phyloP scores from a whole-genome alignment of 352 stramenopile species.

The Pythium pyrilobum region DNA sequence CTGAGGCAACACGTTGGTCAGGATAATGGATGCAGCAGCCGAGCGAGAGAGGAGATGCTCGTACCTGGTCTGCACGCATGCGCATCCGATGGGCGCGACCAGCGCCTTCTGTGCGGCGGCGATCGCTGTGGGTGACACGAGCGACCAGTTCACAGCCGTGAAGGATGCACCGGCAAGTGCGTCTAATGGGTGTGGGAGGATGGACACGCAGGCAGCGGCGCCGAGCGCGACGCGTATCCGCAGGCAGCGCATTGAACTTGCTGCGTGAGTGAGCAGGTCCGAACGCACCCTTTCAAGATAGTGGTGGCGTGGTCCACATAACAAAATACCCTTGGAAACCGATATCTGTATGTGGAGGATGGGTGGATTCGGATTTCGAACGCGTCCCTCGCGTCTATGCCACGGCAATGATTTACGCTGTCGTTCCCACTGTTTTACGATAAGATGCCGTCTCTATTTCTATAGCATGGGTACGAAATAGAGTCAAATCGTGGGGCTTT shows the following conservation, averaged over 20 bases:
- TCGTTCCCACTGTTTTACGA: not conserved
- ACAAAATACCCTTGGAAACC: not conserved
- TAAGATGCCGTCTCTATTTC: not conserved
- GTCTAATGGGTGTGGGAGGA: too few species aligned
- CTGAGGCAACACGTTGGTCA: not conserved
- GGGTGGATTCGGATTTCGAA: constrained; percentile 15
- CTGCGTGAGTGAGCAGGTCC: too few species aligned
- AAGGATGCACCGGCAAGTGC: constrained; percentile 8
- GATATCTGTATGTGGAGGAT: constrained; percentile 8
- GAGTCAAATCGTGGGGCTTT: not conserved
- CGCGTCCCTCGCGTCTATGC: constrained; percentile 14
- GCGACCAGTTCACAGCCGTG: constrained; percentile 40
- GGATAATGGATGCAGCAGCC: not conserved
- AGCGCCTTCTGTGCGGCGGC: constrained; percentile 18
- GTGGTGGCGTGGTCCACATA: not conserved
- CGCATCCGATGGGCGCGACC: constrained; percentile 31
- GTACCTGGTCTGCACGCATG: constrained; percentile 27
- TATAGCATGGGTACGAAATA: not conserved
- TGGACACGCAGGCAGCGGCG: too few species aligned
- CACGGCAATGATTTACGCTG: not conserved
- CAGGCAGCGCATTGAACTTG: too few species aligned
- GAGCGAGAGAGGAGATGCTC: not conserved
- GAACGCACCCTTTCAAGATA: constrained; percentile 1
- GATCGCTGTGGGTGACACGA: constrained; percentile 28
- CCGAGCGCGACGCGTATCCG: too few species aligned